These are phyloP conservation scores for Metrosideros polymorpha DNA, from an alignment of 441 rosid species.

Conservation along the genomic window DNA sequence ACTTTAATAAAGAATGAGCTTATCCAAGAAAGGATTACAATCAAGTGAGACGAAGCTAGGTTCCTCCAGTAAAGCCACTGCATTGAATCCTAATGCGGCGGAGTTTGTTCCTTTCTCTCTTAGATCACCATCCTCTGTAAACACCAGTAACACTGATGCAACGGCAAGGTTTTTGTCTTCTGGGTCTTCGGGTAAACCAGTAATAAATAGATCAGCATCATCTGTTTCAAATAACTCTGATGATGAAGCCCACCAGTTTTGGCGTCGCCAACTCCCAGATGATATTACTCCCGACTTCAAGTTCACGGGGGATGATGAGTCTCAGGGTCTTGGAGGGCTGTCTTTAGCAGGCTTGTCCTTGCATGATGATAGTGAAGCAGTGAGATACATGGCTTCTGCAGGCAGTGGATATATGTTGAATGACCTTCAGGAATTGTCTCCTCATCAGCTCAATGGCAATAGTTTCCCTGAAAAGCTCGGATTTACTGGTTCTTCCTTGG, in stretches of 20 bases:
- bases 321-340: constrained; percentile 48
- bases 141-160: constrained; percentile 31
- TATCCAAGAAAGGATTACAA: constrained; percentile 64
- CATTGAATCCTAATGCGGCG: constrained; percentile 92
- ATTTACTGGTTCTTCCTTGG: constrained; percentile 42
- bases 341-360: constrained; percentile 70
- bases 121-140: constrained; percentile 56
- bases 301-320: constrained; percentile 63
- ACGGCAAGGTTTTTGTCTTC: constrained; percentile 40
- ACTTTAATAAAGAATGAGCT: constrained; percentile 60
- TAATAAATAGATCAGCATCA: constrained; percentile 63
- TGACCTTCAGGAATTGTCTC: constrained; percentile 43
- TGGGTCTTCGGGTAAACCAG: constrained; percentile 50
- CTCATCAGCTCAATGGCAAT: constrained; percentile 44
- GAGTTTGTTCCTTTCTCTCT: constrained; percentile 84
- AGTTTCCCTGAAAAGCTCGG: constrained; percentile 46
- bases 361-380: constrained; percentile 38
- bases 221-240: constrained; percentile 75
- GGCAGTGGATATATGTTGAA: constrained; percentile 41
- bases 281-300: constrained; percentile 93
- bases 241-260: constrained; percentile 85
- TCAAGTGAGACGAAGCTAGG: constrained; percentile 46
- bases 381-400: constrained; percentile 38
- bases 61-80: constrained; percentile 39
- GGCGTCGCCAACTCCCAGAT: constrained; percentile 93